Base-by-base conservation (phyloP, 75 land plant species). In the Cupressus sempervirens region DNA sequence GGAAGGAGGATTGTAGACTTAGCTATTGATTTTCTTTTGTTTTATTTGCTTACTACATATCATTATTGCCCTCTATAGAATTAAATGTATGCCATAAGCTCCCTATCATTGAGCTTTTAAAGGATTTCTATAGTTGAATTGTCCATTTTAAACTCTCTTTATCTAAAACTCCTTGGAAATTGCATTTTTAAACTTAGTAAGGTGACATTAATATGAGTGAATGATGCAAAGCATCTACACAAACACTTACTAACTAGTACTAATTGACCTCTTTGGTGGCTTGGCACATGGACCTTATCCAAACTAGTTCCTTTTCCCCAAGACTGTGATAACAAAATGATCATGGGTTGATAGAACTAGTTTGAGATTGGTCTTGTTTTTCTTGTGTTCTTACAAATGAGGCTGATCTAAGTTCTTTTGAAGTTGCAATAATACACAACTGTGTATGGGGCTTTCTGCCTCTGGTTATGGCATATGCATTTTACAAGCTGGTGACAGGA, bases 401-500 rank as follows among this genome's bases (percentile, higher is more conserved):
- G 38, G 36, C 41, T 14, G 7, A 56, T 56, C 23, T 56, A 23
- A 56, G 23, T 18, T 7, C 16, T 75, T 36, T 34, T 36, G 41
- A 75, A 18, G 41, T 36, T 7, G 34, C 77, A 36, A 38, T 16
- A 34, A 4, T 29, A 15, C 36, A 35, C 38, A 18, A 32, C 20
- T 75, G 16, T 81, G 46, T 18, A 82, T 50, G 53, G 41, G 38
- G 68, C 34, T 32, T 0, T 50, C n/a, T 82, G 83, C 50, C 40
- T 29, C 67, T 77, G 3, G 46, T 70, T 62, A 36, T 56, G 29
- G 30, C 32, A 30, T 41, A 13, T 65, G 58, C 38, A 43, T n/a
- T 77, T 62, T 15, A n/a, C 99, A 52, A 98, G 87, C 46, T 93
- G 97, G 87, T 96, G 93, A 40, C 80, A 79, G 18, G 96, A 88